Percentiles rank a stretch among this genome's conserved stretches.
Conservation (phyloP, 2,329 filamentous ascomycete genomes). For the Mariannaea elegans region DNA sequence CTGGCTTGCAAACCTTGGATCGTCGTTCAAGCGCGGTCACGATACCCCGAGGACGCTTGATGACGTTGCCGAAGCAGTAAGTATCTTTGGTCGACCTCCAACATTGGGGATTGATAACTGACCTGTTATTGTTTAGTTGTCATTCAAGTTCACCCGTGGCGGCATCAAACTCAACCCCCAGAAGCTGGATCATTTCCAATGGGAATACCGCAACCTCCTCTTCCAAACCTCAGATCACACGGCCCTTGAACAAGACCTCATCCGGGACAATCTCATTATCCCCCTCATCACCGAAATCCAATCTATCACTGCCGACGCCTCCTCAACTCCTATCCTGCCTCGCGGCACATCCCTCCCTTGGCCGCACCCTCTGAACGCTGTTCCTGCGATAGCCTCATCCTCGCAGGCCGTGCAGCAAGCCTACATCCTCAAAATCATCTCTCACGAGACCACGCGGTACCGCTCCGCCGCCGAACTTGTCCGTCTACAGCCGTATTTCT, state of each 20-base stretch:
- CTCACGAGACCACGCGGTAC: slow-evolving; percentile 36
- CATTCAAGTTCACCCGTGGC: slow-evolving; percentile 88
- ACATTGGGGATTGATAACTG: too few species aligned
- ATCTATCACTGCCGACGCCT: slow-evolving; percentile 30
- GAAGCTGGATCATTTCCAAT: slow-evolving; percentile 85
- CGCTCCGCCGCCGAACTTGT: slow-evolving; percentile 36
- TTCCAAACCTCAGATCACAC: slow-evolving; percentile 40
- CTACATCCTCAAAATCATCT: slow-evolving; percentile 36
- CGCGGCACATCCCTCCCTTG: slow-evolving; percentile 35
- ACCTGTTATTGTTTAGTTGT: slow-evolving; percentile 64
- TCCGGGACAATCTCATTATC: slow-evolving; percentile 27
- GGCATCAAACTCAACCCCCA: slow-evolving; percentile 84
- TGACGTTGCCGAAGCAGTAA: slow-evolving; percentile 74
- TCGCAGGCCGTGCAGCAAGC: slow-evolving; percentile 19
- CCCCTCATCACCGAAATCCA: slow-evolving; percentile 41
- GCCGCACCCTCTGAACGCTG: slow-evolving; percentile 34
- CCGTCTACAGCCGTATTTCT: slow-evolving; percentile 47
- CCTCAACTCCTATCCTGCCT: slow-evolving; percentile 25
- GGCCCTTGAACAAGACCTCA: slow-evolving; percentile 26
- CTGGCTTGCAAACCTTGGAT: slow-evolving; percentile 78
- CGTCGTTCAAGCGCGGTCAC: slow-evolving; percentile 41
- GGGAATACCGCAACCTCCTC: slow-evolving; percentile 62
- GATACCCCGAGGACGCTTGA: slow-evolving; percentile 60
- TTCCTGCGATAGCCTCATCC: slow-evolving; percentile 37
- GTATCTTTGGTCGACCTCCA: slow-evolving; percentile 30